Evolutionary conservation across 2,329 filamentous ascomycete genomes (phyloP), one percentile per base, ranked within the genome.

Genomic region (Xylaria sp.): DNA sequence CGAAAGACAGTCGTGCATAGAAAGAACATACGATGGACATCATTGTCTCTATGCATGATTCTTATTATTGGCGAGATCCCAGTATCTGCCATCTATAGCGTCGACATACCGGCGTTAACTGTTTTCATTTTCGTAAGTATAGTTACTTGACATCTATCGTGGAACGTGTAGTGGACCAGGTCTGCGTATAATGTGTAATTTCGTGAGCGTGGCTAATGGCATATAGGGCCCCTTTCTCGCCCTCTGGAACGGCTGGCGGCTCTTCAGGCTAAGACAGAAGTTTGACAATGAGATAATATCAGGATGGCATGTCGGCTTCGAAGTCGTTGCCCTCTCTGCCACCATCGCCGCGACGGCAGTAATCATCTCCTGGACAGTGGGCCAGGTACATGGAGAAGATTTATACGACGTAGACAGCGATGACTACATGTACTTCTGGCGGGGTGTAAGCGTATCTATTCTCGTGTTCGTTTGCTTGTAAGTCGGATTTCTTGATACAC

Each of bases 191-290:
- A 4, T 17, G 7, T 11, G 25, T 3, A 13, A 7, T 25, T 27
- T 27, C 13, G 3, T 15, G 50, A 55, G 20, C 33, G 20, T 11
- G 20, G 44, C 58, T 69, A 45, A 69, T 47, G n/a, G 10, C 1
- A 49, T 27, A 44, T 44, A 70, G 68, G 62, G 51, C 49, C 27
- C 58, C 9, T 42, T 68, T 22, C 59, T 70, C n/a, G 61, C 56
- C 47, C 13, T 66, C 13, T 70, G 68, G 68, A 60, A 70, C 22
- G 54, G 56, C 36, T 68, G 60, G 42, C 63, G 66, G n/a, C 68
- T 70, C 20, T 54, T 68, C 51, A 61, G 63, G 20, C 31, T 66
- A 7, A 49, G 66, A 27, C 59, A 61, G 39, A 66, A 64, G 36
- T 60, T 59, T 7, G 53, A 59, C 33, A 47, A 42, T 27, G 66